These are phyloP conservation scores for Yarrowia sp. DNA, from an alignment of 805 yeast species.

Conservation along the genomic window DNA sequence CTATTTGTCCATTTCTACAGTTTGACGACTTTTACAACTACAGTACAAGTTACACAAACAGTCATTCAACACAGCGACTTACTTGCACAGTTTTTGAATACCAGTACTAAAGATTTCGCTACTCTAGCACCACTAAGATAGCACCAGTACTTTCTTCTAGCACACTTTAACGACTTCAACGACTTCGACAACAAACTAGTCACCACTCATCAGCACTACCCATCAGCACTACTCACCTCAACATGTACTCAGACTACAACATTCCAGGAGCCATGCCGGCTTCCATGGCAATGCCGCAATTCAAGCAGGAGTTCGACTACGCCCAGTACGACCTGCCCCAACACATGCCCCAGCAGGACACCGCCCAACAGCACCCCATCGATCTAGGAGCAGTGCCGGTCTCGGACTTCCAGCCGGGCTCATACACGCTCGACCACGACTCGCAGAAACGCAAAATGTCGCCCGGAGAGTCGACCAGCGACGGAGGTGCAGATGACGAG, in stretches of 20 bases:
- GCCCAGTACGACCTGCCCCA: conserved; percentile 20
- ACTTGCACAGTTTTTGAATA: too few species aligned
- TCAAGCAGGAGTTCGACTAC: conserved; percentile 36
- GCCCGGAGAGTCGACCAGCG: conserved; percentile 14
- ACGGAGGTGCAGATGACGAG: conserved; percentile 33
- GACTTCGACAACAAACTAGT: too few species aligned
- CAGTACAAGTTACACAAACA: too few species aligned
- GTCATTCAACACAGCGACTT: too few species aligned
- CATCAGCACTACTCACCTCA: too few species aligned
- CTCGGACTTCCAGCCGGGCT: not conserved
- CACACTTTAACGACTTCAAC: too few species aligned
- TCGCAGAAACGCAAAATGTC: conserved; percentile 25
- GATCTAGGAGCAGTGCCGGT: conserved; percentile 1
- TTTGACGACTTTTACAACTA: too few species aligned
- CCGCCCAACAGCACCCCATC: conserved; percentile 1
- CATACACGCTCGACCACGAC: conserved; percentile 26
- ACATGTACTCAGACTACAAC: conserved; percentile 32
- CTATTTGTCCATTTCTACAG: too few species aligned
- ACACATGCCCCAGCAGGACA: not conserved
- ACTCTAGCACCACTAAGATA: too few species aligned
- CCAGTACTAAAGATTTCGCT: too few species aligned
- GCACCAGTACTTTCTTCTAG: too few species aligned
- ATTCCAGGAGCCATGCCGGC: conserved; percentile 32
- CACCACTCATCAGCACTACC: too few species aligned
- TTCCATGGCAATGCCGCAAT: conserved; percentile 22